Conservation (phyloP, 345 rosid genomes). For the Gossypium herbaceum region DNA sequence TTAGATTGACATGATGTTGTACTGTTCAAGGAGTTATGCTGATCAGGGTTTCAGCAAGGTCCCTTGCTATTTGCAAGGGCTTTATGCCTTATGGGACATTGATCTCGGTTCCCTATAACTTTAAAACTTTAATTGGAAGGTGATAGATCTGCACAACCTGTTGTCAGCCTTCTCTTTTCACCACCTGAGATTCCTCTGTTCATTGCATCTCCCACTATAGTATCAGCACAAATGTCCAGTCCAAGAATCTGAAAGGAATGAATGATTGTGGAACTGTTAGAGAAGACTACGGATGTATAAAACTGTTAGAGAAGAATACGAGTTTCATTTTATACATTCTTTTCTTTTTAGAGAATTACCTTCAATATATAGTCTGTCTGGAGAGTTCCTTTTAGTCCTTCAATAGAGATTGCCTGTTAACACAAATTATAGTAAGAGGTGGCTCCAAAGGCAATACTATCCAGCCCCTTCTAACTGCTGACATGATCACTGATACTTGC, state of each 20-base stretch:
- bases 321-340: neutral
- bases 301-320: constrained; percentile 3
- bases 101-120: neutral
- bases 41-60: neutral
- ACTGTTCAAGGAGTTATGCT: neutral
- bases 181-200: constrained; percentile 62
- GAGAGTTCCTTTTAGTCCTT: constrained; percentile 37
- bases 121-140: neutral
- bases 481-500: neutral
- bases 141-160: constrained; percentile 30
- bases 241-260: constrained; percentile 50
- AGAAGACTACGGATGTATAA: neutral
- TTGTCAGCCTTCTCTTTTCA: constrained; percentile 45
- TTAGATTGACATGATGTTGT: neutral
- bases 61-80: neutral
- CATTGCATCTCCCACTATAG: constrained; percentile 68
- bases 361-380: constrained; percentile 57
- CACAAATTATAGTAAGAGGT: neutral
- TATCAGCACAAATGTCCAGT: constrained; percentile 60
- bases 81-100: neutral
- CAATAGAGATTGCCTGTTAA: constrained; percentile 44
- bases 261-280: neutral
- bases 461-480: neutral
- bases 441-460: neutral
- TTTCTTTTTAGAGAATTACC: constrained; percentile 23